These are phyloP conservation scores for Epithemia pelagica DNA, from an alignment of 108 stramenopile species.

Conservation along the genomic window DNA sequence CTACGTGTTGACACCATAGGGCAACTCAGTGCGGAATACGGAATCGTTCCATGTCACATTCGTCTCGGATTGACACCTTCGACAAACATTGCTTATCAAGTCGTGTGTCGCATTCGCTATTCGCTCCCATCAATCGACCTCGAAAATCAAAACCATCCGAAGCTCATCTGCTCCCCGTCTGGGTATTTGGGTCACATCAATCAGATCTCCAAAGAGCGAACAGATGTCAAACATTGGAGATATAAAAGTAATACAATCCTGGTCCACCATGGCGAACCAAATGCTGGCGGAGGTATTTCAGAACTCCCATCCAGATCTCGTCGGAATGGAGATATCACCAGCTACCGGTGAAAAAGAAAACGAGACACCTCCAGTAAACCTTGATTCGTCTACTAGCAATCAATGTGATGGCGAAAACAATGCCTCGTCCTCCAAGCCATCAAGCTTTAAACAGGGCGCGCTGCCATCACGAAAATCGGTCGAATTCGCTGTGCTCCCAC, in stretches of 20 bases:
- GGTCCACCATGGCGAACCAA: constrained; percentile 29
- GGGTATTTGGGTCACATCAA: not conserved
- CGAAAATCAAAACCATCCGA: not conserved
- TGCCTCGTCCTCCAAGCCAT: constrained; percentile 7
- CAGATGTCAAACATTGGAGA: not conserved
- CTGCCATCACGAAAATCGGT: constrained; percentile 4
- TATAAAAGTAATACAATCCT: not conserved
- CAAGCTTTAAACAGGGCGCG: not conserved
- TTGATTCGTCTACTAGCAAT: not conserved
- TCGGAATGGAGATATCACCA: constrained; percentile 5
- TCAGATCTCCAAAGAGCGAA: not conserved
- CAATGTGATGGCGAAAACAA: not conserved
- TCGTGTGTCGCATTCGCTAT: not conserved
- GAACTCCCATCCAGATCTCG: constrained; percentile 16
- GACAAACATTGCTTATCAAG: too few relatives aligned
- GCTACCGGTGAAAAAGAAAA: constrained; percentile 1
- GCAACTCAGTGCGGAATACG: too few relatives aligned
- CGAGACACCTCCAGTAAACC: not conserved
- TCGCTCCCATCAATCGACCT: too few relatives aligned
- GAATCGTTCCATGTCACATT: not conserved
- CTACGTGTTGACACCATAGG: not conserved
- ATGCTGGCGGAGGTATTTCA: constrained; percentile 32
- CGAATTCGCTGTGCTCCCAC: not conserved
- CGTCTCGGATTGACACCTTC: not conserved
- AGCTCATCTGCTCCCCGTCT: not conserved